phyloP scores from a whole-genome alignment of 441 rosid genomes.

The Aquilaria agallochum region DNA sequence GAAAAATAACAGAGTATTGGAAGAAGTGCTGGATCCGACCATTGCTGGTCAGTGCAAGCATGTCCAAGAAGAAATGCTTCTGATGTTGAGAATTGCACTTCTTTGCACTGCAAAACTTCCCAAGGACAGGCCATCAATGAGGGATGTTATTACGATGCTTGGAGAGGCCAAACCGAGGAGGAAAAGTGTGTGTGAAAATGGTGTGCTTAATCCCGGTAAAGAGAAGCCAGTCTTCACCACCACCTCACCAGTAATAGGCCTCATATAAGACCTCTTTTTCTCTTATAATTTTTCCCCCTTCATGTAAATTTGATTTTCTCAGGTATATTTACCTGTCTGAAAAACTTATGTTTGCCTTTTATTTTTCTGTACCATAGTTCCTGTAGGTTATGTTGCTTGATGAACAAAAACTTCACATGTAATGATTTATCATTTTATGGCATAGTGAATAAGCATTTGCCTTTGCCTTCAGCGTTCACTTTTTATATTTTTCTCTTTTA shows the following conservation, averaged over 20 bases:
- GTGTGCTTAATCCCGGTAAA: constrained; percentile 25
- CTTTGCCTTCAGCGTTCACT: too few species aligned
- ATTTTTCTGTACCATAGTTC: too few species aligned
- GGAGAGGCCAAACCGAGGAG: constrained; percentile 90
- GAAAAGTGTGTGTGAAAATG: constrained; percentile 56
- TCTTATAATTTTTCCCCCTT: constrained; percentile 1
- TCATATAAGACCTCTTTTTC: constrained; percentile 21
- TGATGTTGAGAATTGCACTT: constrained; percentile 71
- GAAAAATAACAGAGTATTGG: constrained; percentile 42
- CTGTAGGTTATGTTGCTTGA: too few species aligned
- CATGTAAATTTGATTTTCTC: constrained; percentile 16
- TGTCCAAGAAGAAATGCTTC: constrained; percentile 85
- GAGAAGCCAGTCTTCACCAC: constrained; percentile 43
- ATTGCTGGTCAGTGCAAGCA: constrained; percentile 78
- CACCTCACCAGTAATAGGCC: constrained; percentile 43
- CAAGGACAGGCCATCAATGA: constrained; percentile 84
- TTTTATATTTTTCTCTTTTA: too few species aligned
- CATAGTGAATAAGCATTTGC: too few species aligned
- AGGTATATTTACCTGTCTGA: too few species aligned
- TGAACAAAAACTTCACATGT: too few species aligned
- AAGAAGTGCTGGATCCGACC: constrained; percentile 59
- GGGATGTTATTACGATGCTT: constrained; percentile 80
- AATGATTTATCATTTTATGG: too few species aligned
- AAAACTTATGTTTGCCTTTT: too few species aligned
- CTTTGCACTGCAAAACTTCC: constrained; percentile 83